Conservation (phyloP, 768 basidiomycete species). For the Pleurotus cornucopiae region DNA sequence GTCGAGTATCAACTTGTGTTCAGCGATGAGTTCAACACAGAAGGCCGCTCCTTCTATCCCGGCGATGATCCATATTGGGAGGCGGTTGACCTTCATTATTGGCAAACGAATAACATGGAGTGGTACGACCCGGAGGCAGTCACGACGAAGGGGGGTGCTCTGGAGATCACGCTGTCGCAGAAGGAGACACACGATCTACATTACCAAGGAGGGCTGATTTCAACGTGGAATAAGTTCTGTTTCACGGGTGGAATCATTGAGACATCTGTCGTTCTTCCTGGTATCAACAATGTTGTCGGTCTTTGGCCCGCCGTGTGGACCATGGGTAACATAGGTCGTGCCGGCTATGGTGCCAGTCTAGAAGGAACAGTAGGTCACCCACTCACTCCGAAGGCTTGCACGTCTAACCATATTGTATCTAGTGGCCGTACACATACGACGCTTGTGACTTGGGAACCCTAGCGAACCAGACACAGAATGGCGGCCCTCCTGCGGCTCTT, state of each 20-base stretch:
- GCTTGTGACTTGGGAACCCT: conserved; percentile 92
- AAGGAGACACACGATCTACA: conserved; percentile 67
- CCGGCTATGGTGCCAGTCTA: conserved; percentile 82
- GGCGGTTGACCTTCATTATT: conserved; percentile 77
- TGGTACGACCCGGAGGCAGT: conserved; percentile 87
- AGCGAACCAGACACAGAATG: conserved; percentile 75
- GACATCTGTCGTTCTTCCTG: conserved; percentile 65
- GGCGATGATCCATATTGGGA: conserved; percentile 93
- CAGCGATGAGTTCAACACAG: conserved; percentile 84
- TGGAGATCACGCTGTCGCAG: conserved; percentile 70
- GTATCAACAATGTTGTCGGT: conserved; percentile 56
- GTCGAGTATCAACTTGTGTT: conserved; percentile 68
- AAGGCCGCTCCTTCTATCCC: conserved; percentile 78
- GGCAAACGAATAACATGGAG: conserved; percentile 78
- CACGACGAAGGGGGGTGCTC: conserved; percentile 66
- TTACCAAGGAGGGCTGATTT: conserved; percentile 69
- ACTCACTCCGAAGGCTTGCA: too few species aligned
- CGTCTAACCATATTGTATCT: background rate
- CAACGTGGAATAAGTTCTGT: conserved; percentile 88
- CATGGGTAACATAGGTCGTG: conserved; percentile 81
- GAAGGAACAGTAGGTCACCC: conserved; percentile 61
- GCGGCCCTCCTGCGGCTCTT: conserved; percentile 56
- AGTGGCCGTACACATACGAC: conserved; percentile 86
- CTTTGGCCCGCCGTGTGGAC: conserved; percentile 83
- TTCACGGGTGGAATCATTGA: conserved; percentile 86